Base-by-base conservation (phyloP, 305 asterid genomes). In the Galium porrigens region DNA sequence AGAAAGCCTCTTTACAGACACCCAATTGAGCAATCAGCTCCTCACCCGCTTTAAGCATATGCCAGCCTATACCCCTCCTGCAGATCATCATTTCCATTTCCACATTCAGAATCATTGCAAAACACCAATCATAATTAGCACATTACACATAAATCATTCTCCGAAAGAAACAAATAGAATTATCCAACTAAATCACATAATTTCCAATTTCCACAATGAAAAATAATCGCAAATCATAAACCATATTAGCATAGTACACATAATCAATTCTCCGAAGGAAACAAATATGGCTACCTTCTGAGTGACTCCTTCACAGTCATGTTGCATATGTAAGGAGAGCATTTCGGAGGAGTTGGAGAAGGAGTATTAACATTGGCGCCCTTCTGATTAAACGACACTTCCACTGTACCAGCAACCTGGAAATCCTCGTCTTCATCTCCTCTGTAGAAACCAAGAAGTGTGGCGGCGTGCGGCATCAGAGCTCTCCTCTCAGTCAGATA, bases 31-130 rank as follows among this genome's bases (percentile, higher is more conserved):
- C 73, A 61, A 89, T 80, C 59, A 89, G 87, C 39, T 87, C 95
- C 83, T 89, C 96, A 5, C 95, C 80, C 4, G 95, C 95, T 79
- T 78, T 85, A 75, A 92, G 76, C 56, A 92, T 81, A 71, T 92
- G 95, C 95, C 91, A 92, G 39, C 96, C 94, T 57, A 89, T 84
- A 68, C 95, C 95, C 80, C 87, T 84, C 89, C 95, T 92, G 81
- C 15, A 66, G 76, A 58, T 37, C 8, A 58, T 48, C 6, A 69
- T 33, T 58, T 9, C 37, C 66, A 60, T 37, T 18, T 0, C 12
- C n/a, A 64, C 59, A 30, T n/a, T 62, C 61, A 51, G 54, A 52
- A 37, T 27, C 11, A 36, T 64, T 48, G 20, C 10, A 54, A 61
- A 22, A 48, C 27, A 51, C 12, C 29, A 12, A 44, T 27, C 33